Conservation (phyloP, 257 asterid species). For the Nicotiana sylvestris region DNA sequence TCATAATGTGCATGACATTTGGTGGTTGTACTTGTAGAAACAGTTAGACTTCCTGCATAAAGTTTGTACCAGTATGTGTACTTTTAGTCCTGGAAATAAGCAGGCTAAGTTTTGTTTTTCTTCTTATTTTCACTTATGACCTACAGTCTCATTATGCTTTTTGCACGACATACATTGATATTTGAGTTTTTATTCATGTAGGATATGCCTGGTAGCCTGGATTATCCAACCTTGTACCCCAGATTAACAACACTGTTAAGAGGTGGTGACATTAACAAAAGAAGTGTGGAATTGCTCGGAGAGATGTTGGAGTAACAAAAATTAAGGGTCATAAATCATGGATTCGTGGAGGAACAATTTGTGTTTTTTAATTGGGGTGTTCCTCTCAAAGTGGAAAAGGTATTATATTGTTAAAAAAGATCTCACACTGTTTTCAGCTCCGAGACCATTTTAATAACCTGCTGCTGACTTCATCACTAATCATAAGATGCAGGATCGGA, state of each 20-base stretch:
- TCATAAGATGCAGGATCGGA: not conserved
- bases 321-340: slow-evolving; percentile 30
- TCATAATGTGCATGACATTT: not conserved
- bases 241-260: slow-evolving; percentile 76
- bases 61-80: not conserved
- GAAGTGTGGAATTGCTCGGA: slow-evolving; percentile 78
- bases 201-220: slow-evolving; percentile 62
- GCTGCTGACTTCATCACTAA: not conserved
- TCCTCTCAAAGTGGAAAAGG: slow-evolving; percentile 1
- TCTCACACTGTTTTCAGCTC: not conserved
- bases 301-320: slow-evolving; percentile 91
- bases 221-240: slow-evolving; percentile 56
- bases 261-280: slow-evolving; percentile 77
- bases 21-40: not conserved
- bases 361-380: not conserved
- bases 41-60: not conserved
- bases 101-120: not conserved
- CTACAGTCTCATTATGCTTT: not conserved
- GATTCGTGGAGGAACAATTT: slow-evolving; percentile 14
- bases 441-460: not conserved
- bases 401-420: not conserved
- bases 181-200: slow-evolving; percentile 22
- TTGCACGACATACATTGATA: not conserved
- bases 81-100: not conserved
- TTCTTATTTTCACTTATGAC: not conserved